Evolutionary conservation across 768 basidiomycete genomes (phyloP), one percentile per base, ranked within the genome.

Genomic region (Hygrocybe punicea): DNA sequence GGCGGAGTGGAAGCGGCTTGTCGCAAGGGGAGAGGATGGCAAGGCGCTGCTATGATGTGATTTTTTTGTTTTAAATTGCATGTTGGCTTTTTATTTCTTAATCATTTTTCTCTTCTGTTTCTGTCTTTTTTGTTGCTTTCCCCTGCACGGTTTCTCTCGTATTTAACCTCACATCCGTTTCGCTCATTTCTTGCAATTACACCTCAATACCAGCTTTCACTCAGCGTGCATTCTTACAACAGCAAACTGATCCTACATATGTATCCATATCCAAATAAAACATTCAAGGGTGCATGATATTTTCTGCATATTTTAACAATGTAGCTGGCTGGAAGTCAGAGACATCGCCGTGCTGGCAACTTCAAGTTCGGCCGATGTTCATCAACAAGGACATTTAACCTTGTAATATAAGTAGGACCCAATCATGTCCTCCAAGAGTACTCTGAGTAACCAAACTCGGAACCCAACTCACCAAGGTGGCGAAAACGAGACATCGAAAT

Each of bases 1-100:
- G 60, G 69, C 68, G 39, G 89, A 93, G 62, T 98, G 95, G 95
- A 76, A 74, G 61, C 78, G 65, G 42, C 82, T 91, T 29, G 87
- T 90, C 17, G 79, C 75, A 13, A 69, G 79, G 6, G 89, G 89
- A 53, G 82, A 80, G 65, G 84, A 89, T 14, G 77, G 73, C 29
- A 67, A 74, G 5, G 89, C 81, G 17, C 74, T 91, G 51, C 72
- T 89, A 71, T 89, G 71, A 62, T 46, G 44, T 56, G 52, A 44
- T 40, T 23, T 16, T 29, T 36, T n/a, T 10, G 11, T 23, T 34
- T 24, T 2, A 4, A 33, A 51, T 17, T 35, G 11, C n/a, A n/a
- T n/a, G n/a, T n/a, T n/a, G n/a, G n/a, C n/a, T 48, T 51, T 49
- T 35, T 35, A 21, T 37, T 21, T 16, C 7, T 40, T 17, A 17